These are phyloP conservation scores for Quillaja saponaria DNA, from an alignment of 306 rosid species.

Conservation along the genomic window DNA sequence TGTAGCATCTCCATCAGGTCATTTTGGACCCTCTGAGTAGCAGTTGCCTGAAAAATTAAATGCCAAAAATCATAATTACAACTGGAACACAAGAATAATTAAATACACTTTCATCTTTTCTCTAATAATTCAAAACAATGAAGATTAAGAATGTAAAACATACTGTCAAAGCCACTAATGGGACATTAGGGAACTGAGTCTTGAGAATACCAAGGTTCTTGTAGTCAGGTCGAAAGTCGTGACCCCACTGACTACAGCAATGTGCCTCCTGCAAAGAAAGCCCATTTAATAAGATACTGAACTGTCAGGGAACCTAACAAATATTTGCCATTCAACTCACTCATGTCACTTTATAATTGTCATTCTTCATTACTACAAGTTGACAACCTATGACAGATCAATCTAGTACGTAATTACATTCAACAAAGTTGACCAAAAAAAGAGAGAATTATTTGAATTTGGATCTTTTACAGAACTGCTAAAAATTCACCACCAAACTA, in stretches of 20 bases:
- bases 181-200: slow-evolving; percentile 89
- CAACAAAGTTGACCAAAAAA: too few species aligned
- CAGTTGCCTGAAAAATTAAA: slow-evolving; percentile 77
- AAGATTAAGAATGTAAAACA: slow-evolving; percentile 31
- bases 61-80: slow-evolving; percentile 15
- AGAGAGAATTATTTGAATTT: too few species aligned
- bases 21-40: slow-evolving; percentile 89
- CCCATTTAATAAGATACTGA: slow-evolving; percentile 20
- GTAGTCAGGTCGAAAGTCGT: slow-evolving; percentile 97
- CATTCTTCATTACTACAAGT: too few species aligned
- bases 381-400: slow-evolving; percentile 15
- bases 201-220: slow-evolving; percentile 92
- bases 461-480: too few species aligned
- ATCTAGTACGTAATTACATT: slow-evolving; percentile 6
- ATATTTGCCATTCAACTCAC: too few species aligned
- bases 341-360: too few species aligned
- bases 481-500: too few species aligned
- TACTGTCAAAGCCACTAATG: slow-evolving; percentile 89
- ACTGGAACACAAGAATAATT: background rate
- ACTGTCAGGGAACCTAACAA: too few species aligned
- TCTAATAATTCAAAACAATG: slow-evolving; percentile 3
- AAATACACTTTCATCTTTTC: slow-evolving; percentile 20
- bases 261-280: slow-evolving; percentile 84
- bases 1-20: slow-evolving; percentile 91
- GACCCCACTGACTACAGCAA: slow-evolving; percentile 99